Evolutionary conservation across 2,329 filamentous ascomycete genomes (phyloP), one percentile per base, ranked within the genome.

Genomic region (Trichoderma sp.): DNA sequence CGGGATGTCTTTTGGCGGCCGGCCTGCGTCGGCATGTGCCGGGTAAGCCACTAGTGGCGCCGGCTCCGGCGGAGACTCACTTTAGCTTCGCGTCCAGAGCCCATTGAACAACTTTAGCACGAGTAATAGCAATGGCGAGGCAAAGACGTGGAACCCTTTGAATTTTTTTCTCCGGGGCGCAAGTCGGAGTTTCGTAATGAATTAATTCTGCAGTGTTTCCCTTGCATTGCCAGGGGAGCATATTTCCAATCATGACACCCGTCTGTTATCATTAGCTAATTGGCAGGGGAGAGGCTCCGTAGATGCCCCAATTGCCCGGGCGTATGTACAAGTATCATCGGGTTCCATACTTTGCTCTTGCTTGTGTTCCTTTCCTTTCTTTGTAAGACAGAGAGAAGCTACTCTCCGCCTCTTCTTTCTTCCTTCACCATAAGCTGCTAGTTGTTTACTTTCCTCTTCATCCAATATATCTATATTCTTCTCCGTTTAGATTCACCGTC

Each of bases 11-110:
- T 68, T 18, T 73, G 38, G 38, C 63, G 69, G 64, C 69, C 75
- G 75, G 75, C 75, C 68, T 76, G 59, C 35, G 62, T 76, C 75
- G 75, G 75, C 75, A 76, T 74, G 69, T 74, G 53, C 63, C 62
- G 50, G 71, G 35, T 72, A 38, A 59, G 71, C 50, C 9, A 65
- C 45, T 59, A 41, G 63, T 29, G 18, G 50, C 29, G 9, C 69
- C 69, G 69, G 69, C 69, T 33, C 69, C 69, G 69, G 60, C 69
- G 69, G 69, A 69, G 45, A 38, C 31, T 24, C 50, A 24, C 11
- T 45, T 4, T 62, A 45, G 27, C 53, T 56, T 56, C 41, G 67
- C 27, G 18, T 62, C 31, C 41, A 38, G 67, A 71, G 24, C 45
- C 45, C 18, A 45, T 45, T 18, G 6, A 41, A 24, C 29, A 16